Conservation (phyloP, 2,329 filamentous ascomycete species). For the Aschersonia sp. region DNA sequence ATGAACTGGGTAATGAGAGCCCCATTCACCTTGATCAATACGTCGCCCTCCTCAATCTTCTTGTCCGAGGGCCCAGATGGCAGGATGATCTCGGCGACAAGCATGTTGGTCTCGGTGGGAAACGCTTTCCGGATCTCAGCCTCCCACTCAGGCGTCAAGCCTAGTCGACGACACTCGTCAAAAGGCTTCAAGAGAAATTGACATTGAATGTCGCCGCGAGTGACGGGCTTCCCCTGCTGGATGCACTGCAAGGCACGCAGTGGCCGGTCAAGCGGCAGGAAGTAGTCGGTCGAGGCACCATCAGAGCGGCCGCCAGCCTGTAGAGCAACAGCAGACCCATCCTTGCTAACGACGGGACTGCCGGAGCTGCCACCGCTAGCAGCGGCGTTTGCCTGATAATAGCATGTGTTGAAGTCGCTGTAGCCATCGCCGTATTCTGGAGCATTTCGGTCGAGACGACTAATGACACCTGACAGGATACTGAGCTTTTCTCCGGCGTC, state of each 20-base stretch:
- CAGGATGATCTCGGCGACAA: conserved; percentile 89
- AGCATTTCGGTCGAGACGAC: conserved; percentile 86
- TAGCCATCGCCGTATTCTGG: conserved; percentile 97
- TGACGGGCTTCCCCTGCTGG: conserved; percentile 57
- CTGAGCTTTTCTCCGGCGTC: conserved; percentile 97
- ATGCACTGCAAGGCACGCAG: conserved; percentile 77
- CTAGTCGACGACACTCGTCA: conserved; percentile 85
- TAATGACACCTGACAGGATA: conserved; percentile 95
- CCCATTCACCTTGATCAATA: conserved; percentile 84
- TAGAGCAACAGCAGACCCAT: conserved; percentile 79
- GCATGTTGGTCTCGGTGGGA: conserved; percentile 89
- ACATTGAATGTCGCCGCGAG: conserved; percentile 93
- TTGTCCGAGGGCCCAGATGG: conserved; percentile 76
- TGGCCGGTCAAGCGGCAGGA: conserved; percentile 83
- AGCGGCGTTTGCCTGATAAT: conserved; percentile 94
- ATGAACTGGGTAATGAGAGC: conserved; percentile 90
- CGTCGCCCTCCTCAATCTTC: conserved; percentile 87
- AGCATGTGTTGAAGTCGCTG: conserved; percentile 90
- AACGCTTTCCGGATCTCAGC: conserved; percentile 68
- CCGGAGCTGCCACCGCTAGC: conserved; percentile 97
- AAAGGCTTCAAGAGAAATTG: conserved; percentile 96
- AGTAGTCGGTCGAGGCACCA: conserved; percentile 94
- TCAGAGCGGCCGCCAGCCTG: conserved; percentile 91
- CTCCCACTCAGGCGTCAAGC: conserved; percentile 75
- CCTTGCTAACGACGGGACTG: conserved; percentile 91